Evolutionary conservation across 306 rosid genomes (phyloP), one percentile per base, ranked within the genome.

Genomic region (Quercus cerris): DNA sequence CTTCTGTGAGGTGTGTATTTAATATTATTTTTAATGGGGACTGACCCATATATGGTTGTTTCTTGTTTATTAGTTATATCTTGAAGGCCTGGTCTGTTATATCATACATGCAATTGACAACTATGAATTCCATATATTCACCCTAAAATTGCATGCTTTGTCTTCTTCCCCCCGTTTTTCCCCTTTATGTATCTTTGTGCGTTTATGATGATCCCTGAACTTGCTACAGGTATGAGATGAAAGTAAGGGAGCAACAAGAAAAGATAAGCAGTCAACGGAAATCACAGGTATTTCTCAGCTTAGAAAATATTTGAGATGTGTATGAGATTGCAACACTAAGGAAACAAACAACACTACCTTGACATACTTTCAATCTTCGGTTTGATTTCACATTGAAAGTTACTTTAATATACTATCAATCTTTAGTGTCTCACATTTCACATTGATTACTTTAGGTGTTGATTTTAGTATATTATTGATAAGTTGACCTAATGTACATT

Each of bases 241-340:
- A 95, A 87, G 10, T 93, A 80, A 90, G 94, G 86, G 98, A 93
- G 89, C 99, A 95, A 82, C 98, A 95, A 59, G 99, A 89, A 87
- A 73, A 63, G 54, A 83, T 93, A 77, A 89, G 99, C 86, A 91
- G 86, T 86, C 84, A 95, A 83, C 86, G 99, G 72, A 90, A 88
- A 81, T 82, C 54, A 67, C 99, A 95, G 93, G 99, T 93, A 84
- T 80, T 49, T 69, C 51, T 77, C 75, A 63, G 56, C 68, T 83
- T 58, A 66, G 66, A 64, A 13, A 23, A 27, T 75, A 68, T 52
- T 84, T 27, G 18, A 67, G 75, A 80, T 68, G 30, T 46, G 54
- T 8, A 51, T 72, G 49, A 73, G 74, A 64, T 54, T 62, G 77
- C 82, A 67, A 35, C 38, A 70, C 78, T 17, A 8, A 68, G 23